Base-by-base conservation (phyloP, 139 green algal genomes). In the Coccomyxa sp. region DNA sequence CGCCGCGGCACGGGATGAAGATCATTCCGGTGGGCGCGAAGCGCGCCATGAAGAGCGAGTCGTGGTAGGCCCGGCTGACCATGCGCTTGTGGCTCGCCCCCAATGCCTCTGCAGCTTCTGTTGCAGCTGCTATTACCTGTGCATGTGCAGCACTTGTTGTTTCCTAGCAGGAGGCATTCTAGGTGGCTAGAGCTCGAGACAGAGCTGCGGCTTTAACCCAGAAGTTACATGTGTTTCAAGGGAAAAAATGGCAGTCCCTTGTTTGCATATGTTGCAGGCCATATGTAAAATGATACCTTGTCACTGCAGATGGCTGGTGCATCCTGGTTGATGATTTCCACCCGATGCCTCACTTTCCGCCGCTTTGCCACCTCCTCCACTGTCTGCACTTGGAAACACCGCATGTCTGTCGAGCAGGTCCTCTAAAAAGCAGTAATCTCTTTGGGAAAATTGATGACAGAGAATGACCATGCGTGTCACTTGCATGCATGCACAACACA, bases 41-140 rank as follows among this genome's bases (percentile, higher is more conserved):
- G 74, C 88, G 85, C 10, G 96, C 92, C 96, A 99, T 98, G 88
- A 99, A 99, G 17, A 99, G 90, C 1, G 96, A 92, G 85, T 99
- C 96, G 83, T 99, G 96, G 86, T 99, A 99, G 1, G 96, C 96
- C 0, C 97, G 84, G 87, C 89, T 95, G 74, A 98, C 93, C 94
- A 99, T 96, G 18, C 79, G 80, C 83, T 86, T 94, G 32, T 89
- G 91, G 63, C 13, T 85, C 1, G 94, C 84, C 0, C 88, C 88
- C 32, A 98, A 85, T 31, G 88, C 27, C 67, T 90, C n/a, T 0
- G 90, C 93, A 7, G 95, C 82, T 0, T 66, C 76, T 38, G 82
- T 78, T 25, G 92, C 86, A 0, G 96, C 93, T 3, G 78, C 78
- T 25, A 95, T 78, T 31, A 98, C 91, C 28, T 90, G 79, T 0